Percentiles rank a stretch among this genome's conserved stretches.
Evolutionary conservation across 768 basidiomycete genomes (phyloP).

Genomic region (Pisolithus albus): DNA sequence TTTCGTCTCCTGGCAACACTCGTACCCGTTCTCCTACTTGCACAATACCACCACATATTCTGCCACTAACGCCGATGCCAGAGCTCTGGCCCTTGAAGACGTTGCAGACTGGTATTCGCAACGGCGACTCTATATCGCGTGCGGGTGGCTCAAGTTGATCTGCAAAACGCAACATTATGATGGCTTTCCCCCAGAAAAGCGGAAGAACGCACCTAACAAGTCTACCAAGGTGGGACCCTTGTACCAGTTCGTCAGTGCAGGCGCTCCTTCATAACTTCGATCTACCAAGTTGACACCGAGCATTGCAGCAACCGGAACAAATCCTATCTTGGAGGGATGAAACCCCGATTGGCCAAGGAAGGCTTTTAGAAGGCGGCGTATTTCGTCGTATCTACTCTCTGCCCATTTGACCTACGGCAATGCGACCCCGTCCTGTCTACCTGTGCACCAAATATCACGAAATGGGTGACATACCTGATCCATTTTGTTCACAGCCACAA

Average conservation of each 20-base stretch:
- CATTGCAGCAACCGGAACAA: conserved; percentile 87
- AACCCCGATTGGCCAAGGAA: conserved; percentile 91
- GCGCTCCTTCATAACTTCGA: conserved; percentile 40
- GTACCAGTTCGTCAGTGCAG: conserved; percentile 67
- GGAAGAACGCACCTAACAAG: conserved; percentile 54
- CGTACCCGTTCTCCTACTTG: conserved; percentile 88
- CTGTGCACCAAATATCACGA: not conserved
- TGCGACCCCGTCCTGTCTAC: not conserved
- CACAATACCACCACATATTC: conserved; percentile 80
- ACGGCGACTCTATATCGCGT: conserved; percentile 66
- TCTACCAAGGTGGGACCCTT: conserved; percentile 79
- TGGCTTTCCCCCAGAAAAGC: not conserved
- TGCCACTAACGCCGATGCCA: conserved; percentile 71
- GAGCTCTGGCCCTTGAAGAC: conserved; percentile 88
- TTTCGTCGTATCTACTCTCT: conserved; percentile 76
- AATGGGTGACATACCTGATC: conserved; percentile 57
- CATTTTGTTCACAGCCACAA: conserved; percentile 93
- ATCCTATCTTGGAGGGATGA: conserved; percentile 66
- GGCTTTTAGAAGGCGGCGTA: conserved; percentile 61
- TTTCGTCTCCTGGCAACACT: conserved; percentile 90
- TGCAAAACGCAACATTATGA: conserved; percentile 22
- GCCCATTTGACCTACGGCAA: conserved; percentile 76
- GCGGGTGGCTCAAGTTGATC: conserved; percentile 77
- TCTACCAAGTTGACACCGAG: conserved; percentile 76
- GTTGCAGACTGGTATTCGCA: conserved; percentile 89